Conservation (phyloP, 2,329 filamentous ascomycete species). For the Diaporthe citri region DNA sequence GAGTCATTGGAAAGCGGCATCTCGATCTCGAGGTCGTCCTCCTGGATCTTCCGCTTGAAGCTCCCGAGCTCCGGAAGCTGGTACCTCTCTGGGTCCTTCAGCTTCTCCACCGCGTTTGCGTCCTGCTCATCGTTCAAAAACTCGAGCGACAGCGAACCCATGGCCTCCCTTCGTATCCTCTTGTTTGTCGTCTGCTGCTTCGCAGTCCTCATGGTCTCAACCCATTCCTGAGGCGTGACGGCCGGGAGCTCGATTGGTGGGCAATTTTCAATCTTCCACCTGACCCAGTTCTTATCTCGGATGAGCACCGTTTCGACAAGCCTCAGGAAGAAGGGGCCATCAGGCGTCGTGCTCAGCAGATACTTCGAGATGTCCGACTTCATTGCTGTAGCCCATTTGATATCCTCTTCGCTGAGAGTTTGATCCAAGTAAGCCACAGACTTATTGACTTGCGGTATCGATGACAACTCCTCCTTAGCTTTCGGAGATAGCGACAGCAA, state of each 20-base stretch:
- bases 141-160: constrained; percentile 80
- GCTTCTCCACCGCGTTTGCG: constrained; percentile 71
- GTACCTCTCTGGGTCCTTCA: constrained; percentile 76
- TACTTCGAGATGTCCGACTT: constrained; percentile 85
- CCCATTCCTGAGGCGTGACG: constrained; percentile 76
- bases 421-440: constrained; percentile 87
- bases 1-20: constrained; percentile 77
- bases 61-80: constrained; percentile 76
- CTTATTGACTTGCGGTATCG: constrained; percentile 77
- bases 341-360: constrained; percentile 77
- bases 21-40: constrained; percentile 87
- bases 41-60: constrained; percentile 80
- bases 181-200: constrained; percentile 78
- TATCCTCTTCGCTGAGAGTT: constrained; percentile 84
- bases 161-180: constrained; percentile 74
- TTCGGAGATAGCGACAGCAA: constrained; percentile 88
- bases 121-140: constrained; percentile 80
- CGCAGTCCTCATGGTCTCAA: constrained; percentile 75
- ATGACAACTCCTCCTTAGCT: constrained; percentile 82
- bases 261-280: constrained; percentile 97
- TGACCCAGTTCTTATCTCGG: constrained; percentile 98
- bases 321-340: constrained; percentile 93
- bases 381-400: constrained; percentile 86
- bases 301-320: constrained; percentile 97
- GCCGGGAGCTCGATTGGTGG: constrained; percentile 84